Evolutionary conservation across 2,329 filamentous ascomycete species (phyloP).

Genomic region (Pestalotiopsis sp.): DNA sequence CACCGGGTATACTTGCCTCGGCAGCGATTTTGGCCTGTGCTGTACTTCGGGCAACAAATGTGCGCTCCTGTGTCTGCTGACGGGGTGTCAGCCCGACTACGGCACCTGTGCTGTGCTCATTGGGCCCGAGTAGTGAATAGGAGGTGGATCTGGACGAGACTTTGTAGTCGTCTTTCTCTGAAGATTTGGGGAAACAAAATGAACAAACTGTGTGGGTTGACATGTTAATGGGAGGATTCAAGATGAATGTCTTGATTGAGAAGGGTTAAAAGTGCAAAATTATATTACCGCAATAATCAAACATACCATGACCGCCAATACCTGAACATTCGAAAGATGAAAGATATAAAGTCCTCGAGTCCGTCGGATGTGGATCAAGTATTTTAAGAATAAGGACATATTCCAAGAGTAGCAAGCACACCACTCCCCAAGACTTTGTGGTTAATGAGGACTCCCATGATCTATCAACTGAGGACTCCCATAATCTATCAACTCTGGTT

Average conservation of each 20-base stretch:
- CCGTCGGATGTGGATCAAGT: too few species aligned
- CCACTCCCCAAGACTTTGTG: too few species aligned
- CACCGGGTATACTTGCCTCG: conserved; percentile 21
- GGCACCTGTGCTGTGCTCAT: conserved; percentile 17
- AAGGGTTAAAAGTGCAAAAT: too few species aligned
- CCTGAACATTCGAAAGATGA: too few species aligned
- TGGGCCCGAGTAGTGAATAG: not conserved
- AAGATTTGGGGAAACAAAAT: not conserved
- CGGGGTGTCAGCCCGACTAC: conserved; percentile 19
- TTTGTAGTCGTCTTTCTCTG: not conserved
- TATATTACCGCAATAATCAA: too few species aligned
- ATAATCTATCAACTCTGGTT: not conserved
- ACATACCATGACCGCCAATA: too few species aligned
- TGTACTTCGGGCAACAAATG: conserved; percentile 20
- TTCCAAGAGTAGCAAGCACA: too few species aligned
- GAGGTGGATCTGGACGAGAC: not conserved
- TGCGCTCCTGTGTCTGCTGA: conserved; percentile 21
- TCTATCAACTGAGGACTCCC: not conserved
- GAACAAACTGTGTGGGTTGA: not conserved
- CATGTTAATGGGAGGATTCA: too few species aligned
- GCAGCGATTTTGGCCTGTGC: conserved; percentile 21
- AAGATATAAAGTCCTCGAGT: too few species aligned
- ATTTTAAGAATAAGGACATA: too few species aligned
- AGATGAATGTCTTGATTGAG: too few species aligned
- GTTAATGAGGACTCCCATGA: not conserved